phyloP scores from a whole-genome alignment of 148 eudicot species.

The Rheum nobile region DNA sequence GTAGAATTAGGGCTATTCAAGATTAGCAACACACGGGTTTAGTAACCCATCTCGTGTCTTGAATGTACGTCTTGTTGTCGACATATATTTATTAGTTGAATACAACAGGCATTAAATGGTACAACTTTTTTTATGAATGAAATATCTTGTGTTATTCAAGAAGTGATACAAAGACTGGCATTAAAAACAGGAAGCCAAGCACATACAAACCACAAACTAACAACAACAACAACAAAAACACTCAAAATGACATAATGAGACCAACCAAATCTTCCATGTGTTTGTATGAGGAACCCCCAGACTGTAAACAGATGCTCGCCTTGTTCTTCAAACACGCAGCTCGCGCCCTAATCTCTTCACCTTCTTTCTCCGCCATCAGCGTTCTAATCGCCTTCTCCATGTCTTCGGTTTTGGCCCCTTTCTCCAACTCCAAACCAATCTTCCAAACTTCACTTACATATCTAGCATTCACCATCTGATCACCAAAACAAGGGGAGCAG shows the following conservation, averaged over 20 bases:
- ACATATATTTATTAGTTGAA: no score
- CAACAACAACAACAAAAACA: not conserved
- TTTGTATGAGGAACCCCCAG: not conserved
- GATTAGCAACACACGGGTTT: no score
- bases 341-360: not conserved
- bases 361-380: not conserved
- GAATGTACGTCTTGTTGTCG: not conserved
- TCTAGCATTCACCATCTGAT: conserved; percentile 12
- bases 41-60: not conserved
- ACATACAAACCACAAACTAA: not conserved
- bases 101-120: not conserved
- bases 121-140: not conserved
- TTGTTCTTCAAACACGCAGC: not conserved
- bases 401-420: not conserved
- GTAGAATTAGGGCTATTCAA: no score
- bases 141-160: not conserved
- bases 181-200: not conserved
- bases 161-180: not conserved
- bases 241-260: conserved; percentile 3
- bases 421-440: conserved; percentile 28
- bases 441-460: conserved; percentile 28
- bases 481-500: conserved; percentile 7
- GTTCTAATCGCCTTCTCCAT: not conserved
- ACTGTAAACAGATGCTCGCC: not conserved
- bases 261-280: not conserved